Conservation (phyloP, 192 early-diverging fungal species). For the Rhizophagus clarus region DNA sequence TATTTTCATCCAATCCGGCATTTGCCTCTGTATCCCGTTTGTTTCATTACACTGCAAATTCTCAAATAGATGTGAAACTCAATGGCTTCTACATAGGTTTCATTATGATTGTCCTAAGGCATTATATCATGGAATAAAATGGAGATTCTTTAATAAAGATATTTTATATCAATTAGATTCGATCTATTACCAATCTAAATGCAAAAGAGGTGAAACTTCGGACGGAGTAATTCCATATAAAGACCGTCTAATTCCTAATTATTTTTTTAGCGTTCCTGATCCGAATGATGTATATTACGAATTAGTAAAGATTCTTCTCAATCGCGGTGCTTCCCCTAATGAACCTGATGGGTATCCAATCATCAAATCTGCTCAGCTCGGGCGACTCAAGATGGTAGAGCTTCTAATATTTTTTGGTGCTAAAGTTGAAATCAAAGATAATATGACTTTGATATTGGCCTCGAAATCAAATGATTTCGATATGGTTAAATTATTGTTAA, state of each 20-base stretch:
- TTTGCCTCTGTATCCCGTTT: slow-evolving; percentile 18
- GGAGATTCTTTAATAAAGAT: slow-evolving; percentile 26
- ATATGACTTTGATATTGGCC: slow-evolving; percentile 37
- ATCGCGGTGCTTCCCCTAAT: slow-evolving; percentile 40
- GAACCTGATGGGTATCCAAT: slow-evolving; percentile 46
- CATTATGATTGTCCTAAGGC: background rate
- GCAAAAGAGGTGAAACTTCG: background rate
- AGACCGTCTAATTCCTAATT: slow-evolving; percentile 32
- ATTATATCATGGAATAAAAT: slow-evolving; percentile 19
- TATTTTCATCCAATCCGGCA: slow-evolving; percentile 7
- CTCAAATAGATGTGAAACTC: slow-evolving; percentile 15
- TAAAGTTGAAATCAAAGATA: slow-evolving; percentile 33
- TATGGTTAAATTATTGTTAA: slow-evolving; percentile 41
- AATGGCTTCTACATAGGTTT: slow-evolving; percentile 18
- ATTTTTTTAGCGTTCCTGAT: slow-evolving; percentile 31
- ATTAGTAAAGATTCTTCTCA: slow-evolving; percentile 34
- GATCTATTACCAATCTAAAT: slow-evolving; percentile 1
- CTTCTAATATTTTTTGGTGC: slow-evolving; percentile 38
- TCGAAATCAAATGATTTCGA: slow-evolving; percentile 34
- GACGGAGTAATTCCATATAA: too few species aligned
- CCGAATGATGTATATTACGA: slow-evolving; percentile 11
- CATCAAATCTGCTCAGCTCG: slow-evolving; percentile 42
- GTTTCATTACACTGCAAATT: slow-evolving; percentile 9
- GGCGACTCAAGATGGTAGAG: slow-evolving; percentile 34
- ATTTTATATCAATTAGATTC: slow-evolving; percentile 24